These are phyloP conservation scores for Chernovozyma sophiae-reginae DNA, from an alignment of 1,139 yeast species.

Conservation along the genomic window DNA sequence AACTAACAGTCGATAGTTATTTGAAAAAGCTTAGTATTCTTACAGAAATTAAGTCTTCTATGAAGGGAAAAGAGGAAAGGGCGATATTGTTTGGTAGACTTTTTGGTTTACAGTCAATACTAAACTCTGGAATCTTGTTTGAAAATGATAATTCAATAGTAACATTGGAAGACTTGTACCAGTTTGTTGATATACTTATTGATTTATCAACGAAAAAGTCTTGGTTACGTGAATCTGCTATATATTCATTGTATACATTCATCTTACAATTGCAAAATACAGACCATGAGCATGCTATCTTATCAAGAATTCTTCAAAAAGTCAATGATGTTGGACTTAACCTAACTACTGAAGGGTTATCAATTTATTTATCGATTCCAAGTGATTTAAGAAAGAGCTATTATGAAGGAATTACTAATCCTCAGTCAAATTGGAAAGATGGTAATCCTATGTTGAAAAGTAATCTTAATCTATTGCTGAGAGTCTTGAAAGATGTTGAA, in stretches of 20 bases:
- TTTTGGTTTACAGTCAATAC: conserved; percentile 76
- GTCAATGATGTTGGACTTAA: conserved; percentile 55
- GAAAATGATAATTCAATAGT: conserved; percentile 16
- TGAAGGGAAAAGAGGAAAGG: conserved; percentile 80
- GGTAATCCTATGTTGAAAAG: conserved; percentile 71
- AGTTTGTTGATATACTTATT: conserved; percentile 46
- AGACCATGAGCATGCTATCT: conserved; percentile 18
- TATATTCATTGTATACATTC: conserved; percentile 64
- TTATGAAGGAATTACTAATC: conserved; percentile 18
- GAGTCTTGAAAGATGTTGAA: conserved; percentile 60
- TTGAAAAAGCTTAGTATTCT: conserved; percentile 41
- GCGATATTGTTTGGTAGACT: conserved; percentile 77
- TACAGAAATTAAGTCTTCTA: conserved; percentile 44
- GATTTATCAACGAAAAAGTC: conserved; percentile 62
- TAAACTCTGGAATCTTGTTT: conserved; percentile 52
- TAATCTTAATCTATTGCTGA: conserved; percentile 56
- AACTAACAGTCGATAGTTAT: conserved; percentile 30
- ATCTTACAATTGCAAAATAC: conserved; percentile 11
- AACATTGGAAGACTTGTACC: conserved; percentile 22
- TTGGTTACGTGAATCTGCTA: conserved; percentile 84
- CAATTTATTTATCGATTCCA: conserved; percentile 58
- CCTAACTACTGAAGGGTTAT: conserved; percentile 75
- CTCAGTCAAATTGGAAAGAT: conserved; percentile 57
- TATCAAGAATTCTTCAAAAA: conserved; percentile 30
- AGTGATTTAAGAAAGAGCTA: conserved; percentile 21